phyloP scores from a whole-genome alignment of 768 basidiomycete genomes.

The Tricholoma sp. region DNA sequence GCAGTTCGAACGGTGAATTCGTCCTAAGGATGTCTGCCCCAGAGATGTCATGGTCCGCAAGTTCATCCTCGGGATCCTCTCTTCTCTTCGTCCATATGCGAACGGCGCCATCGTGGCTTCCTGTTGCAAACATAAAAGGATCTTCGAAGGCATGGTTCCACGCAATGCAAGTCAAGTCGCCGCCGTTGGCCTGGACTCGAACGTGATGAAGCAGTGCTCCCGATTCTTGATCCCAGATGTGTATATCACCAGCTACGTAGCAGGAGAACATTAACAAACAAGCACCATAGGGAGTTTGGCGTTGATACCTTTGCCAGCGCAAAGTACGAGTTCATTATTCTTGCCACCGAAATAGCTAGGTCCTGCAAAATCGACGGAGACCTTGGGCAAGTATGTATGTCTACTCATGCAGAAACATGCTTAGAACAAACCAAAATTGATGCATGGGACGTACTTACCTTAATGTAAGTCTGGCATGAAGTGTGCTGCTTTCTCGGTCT shows the following conservation, averaged over 20 bases:
- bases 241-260: constrained; percentile 65
- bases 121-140: constrained; percentile 73
- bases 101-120: constrained; percentile 71
- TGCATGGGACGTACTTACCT: constrained; percentile 23
- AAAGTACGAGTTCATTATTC: constrained; percentile 73
- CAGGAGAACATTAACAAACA: not conserved
- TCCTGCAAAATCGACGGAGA: constrained; percentile 67
- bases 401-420: constrained; percentile 25
- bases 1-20: constrained; percentile 15
- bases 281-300: constrained; percentile 2
- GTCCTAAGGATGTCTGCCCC: constrained; percentile 10
- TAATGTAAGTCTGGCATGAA: constrained; percentile 32
- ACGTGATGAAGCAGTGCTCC: constrained; percentile 68
- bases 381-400: constrained; percentile 72
- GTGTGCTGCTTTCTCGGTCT: constrained; percentile 37
- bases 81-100: constrained; percentile 60
- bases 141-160: constrained; percentile 68
- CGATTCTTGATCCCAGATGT: constrained; percentile 84
- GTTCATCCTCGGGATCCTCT: constrained; percentile 13
- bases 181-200: constrained; percentile 54
- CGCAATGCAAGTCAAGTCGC: constrained; percentile 74
- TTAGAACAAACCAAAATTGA: constrained; percentile 5
- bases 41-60: not conserved
- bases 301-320: constrained; percentile 62
- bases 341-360: constrained; percentile 80